Evolutionary conservation across 306 rosid species (phyloP).

Genomic region (Glycyrrhiza uralensis): DNA sequence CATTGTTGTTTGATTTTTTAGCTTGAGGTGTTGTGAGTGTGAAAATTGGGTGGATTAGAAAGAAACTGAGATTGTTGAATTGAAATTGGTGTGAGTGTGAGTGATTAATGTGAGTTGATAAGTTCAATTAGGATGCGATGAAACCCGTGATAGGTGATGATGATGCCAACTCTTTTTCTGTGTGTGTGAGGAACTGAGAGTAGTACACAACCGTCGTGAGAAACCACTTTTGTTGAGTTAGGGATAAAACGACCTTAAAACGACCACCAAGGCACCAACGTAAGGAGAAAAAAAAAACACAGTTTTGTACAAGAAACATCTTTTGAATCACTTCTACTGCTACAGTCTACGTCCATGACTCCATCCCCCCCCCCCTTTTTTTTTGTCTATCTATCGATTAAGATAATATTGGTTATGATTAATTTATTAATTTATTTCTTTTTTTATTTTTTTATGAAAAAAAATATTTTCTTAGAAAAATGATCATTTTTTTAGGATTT

Average conservation of each 20-base stretch:
- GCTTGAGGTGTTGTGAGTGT: not conserved
- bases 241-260: not conserved
- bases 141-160: not conserved
- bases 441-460: too few relatives aligned
- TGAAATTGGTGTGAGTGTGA: too few relatives aligned
- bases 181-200: not conserved
- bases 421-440: too few relatives aligned
- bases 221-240: constrained; percentile 1
- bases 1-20: constrained; percentile 13
- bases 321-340: too few relatives aligned
- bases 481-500: too few relatives aligned
- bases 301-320: too few relatives aligned
- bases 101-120: not conserved
- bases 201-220: not conserved
- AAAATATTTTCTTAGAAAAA: too few relatives aligned
- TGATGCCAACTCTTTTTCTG: not conserved
- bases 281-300: too few relatives aligned
- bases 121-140: not conserved
- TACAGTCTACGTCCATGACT: too few relatives aligned
- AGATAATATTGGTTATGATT: too few relatives aligned
- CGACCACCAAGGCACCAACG: not conserved
- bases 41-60: not conserved
- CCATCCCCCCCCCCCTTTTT: too few relatives aligned
- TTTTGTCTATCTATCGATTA: too few relatives aligned
- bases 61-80: not conserved